Evolutionary conservation across 495 filamentous ascomycete species (phyloP), one percentile per base, ranked within the genome.

Genomic region (Aspergillus funiculosus): DNA sequence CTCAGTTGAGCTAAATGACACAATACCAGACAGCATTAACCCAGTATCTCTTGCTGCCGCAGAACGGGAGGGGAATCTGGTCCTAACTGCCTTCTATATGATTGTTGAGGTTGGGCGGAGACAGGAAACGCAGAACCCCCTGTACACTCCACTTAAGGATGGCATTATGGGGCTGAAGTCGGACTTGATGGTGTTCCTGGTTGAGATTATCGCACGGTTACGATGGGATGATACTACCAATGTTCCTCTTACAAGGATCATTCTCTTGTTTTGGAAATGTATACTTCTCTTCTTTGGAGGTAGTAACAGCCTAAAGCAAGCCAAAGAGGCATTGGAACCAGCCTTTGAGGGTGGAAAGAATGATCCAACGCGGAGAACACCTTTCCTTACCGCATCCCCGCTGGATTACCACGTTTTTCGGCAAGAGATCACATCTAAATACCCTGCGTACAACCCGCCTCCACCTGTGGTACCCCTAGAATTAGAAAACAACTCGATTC

Each of bases 351-450:
- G 58, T 5, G 53, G 63, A 21, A 60, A 67, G 22, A 61, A 68
- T 26, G 57, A 59, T 27, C 42, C 60, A 3, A 62, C 59, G 15
- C 57, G 64, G 38, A 51, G 71, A 53, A 62, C 68, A 62, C 63
- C 79, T 0, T 64, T 88, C 27, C 88, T 98, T 44, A 94, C 83
- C 1, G 89, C 92, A 4, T 95, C 90, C 7, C 92, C 94, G 9
- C 72, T 98, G 7, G 94, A 98, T 57, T 98, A 98, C 57, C 91
- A 97, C 59, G 73, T 87, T 9, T 98, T 98, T 59, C 82, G 94
- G 19, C 91, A 97, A 62, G 92, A 98, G 62, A 89, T 98, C 52
- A 94, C 82, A n/a, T 97, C 92, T 0, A 98, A 98, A 68, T 98
- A 98, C 58, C 92, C 92, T 4, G 85, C 94, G 4, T 98, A 97